A percentile compares a stretch with the other conserved stretches of the same genome.
These are phyloP conservation scores for Fragilaria crotonensis DNA, from an alignment of 108 stramenopile species.

Conservation along the genomic window DNA sequence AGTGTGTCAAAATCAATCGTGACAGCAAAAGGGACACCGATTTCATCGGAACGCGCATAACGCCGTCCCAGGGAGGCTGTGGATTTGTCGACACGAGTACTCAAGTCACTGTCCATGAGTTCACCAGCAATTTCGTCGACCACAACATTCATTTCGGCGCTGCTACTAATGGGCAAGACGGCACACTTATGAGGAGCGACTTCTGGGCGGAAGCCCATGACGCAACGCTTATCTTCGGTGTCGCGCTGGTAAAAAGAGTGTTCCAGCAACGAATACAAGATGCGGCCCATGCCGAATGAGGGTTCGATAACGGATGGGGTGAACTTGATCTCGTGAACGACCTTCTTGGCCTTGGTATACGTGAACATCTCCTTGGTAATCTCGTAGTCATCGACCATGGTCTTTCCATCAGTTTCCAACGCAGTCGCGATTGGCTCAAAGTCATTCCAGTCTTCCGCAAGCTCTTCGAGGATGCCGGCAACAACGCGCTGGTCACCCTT, in stretches of 20 bases:
- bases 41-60: conserved; percentile 96
- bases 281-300: conserved; percentile 98
- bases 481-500: conserved; percentile 90
- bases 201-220: conserved; percentile 94
- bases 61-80: conserved; percentile 86
- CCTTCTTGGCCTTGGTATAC: conserved; percentile 76
- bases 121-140: conserved; percentile 75
- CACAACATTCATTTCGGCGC: conserved; percentile 68
- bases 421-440: conserved; percentile 86
- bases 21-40: conserved; percentile 97
- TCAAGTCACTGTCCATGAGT: conserved; percentile 81
- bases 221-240: conserved; percentile 90
- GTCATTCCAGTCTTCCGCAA: conserved; percentile 86
- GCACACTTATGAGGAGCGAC: conserved; percentile 98
- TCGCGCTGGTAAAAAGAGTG: conserved; percentile 96
- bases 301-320: conserved; percentile 99
- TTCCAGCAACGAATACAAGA: conserved; percentile 96
- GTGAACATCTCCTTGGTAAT: conserved; percentile 90
- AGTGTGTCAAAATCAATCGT: conserved; percentile 97
- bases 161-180: conserved; percentile 86
- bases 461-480: conserved; percentile 83
- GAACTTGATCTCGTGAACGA: conserved; percentile 93
- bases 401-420: conserved; percentile 80
- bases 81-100: conserved; percentile 88
- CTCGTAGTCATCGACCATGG: conserved; percentile 84